Conservation (phyloP, 768 basidiomycete species). For the Cystofilobasidium capitatum region DNA sequence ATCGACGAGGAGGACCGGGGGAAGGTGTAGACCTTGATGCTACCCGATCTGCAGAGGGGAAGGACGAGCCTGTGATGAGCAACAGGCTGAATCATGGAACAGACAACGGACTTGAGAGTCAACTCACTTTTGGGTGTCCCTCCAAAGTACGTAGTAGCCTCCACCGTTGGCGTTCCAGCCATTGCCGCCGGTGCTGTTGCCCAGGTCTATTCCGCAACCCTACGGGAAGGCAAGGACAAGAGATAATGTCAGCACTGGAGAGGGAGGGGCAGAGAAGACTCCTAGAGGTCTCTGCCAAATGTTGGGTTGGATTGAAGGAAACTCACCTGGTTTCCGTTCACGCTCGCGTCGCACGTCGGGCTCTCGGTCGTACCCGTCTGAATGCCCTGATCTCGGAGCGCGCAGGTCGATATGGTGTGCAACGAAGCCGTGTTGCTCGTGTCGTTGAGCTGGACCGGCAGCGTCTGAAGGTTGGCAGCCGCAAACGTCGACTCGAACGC, state of each 20-base stretch:
- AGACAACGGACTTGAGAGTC: neutral
- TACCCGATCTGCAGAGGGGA: conserved; percentile 33
- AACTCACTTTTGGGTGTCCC: conserved; percentile 32
- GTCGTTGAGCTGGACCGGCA: conserved; percentile 10
- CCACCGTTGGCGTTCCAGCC: conserved; percentile 41
- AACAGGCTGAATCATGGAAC: neutral
- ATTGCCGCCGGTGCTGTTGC: conserved; percentile 40
- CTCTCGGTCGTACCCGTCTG: conserved; percentile 31
- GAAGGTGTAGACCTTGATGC: conserved; percentile 59
- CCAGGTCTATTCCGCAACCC: conserved; percentile 51
- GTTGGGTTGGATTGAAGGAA: too few species aligned
- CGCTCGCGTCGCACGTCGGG: conserved; percentile 31
- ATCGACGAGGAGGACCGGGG: conserved; percentile 44
- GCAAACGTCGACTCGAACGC: conserved; percentile 33
- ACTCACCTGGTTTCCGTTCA: conserved; percentile 45
- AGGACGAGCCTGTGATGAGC: neutral
- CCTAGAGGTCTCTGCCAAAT: neutral
- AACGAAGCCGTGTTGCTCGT: conserved; percentile 30
- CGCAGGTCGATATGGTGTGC: conserved; percentile 31
- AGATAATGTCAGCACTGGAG: neutral
- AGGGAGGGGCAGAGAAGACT: neutral
- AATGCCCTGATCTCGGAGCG: neutral
- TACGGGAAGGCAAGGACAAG: neutral
- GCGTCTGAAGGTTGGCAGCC: conserved; percentile 1
- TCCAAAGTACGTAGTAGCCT: conserved; percentile 53